phyloP scores from a whole-genome alignment of 495 filamentous ascomycete genomes.

The Aspergillus leporis region DNA sequence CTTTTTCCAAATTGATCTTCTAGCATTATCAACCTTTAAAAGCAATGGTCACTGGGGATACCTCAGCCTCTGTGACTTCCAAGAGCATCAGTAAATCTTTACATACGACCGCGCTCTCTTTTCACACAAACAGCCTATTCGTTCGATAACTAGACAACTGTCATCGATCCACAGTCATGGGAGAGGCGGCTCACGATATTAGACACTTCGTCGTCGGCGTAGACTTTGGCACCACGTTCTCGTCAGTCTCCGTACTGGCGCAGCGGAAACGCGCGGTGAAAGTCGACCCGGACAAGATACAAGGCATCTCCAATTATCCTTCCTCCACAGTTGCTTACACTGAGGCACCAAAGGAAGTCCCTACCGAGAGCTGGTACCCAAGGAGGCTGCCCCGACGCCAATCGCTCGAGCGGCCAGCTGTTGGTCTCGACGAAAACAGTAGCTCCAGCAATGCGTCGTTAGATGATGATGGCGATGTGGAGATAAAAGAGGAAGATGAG shows the following conservation, averaged over 20 bases:
- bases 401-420: background rate
- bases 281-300: background rate
- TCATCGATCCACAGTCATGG: background rate
- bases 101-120: background rate
- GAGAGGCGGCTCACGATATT: background rate
- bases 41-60: background rate
- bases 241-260: conserved; percentile 3
- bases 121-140: background rate
- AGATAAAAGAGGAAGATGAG: background rate
- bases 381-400: background rate
- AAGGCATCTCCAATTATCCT: conserved; percentile 2
- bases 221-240: conserved; percentile 10
- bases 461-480: background rate
- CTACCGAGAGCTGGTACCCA: conserved; percentile 5
- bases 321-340: background rate
- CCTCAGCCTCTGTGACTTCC: background rate
- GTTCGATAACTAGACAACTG: background rate
- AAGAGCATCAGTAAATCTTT: background rate
- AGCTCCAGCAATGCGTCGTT: background rate
- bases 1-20: background rate
- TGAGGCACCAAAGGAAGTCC: background rate
- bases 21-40: background rate
- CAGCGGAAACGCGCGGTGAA: background rate
- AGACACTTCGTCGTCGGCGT: conserved; percentile 7
- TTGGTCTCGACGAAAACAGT: background rate